Percentiles rank a stretch among this genome's conserved stretches.
Conservation (phyloP, 1,284 basidiomycete genomes). For the Caloboletus firmus region DNA sequence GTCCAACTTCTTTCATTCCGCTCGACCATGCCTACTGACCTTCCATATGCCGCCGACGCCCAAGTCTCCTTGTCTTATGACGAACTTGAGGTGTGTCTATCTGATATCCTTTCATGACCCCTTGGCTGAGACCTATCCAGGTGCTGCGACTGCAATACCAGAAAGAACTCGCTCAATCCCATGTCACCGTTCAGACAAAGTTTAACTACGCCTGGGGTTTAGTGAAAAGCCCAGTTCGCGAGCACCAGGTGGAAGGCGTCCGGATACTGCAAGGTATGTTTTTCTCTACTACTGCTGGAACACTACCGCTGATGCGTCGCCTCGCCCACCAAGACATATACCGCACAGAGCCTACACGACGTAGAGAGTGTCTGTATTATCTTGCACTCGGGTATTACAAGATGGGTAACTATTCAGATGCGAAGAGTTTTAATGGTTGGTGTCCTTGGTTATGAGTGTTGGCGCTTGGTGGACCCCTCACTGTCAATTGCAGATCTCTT, state of each 20-base stretch:
- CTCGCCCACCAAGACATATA: conserved; percentile 82
- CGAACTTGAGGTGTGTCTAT: conserved; percentile 73
- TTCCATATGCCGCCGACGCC: conserved; percentile 97
- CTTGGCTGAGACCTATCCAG: conserved; percentile 40
- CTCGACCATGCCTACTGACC: conserved; percentile 66
- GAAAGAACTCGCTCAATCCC: conserved; percentile 80
- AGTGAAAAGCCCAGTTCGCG: conserved; percentile 81
- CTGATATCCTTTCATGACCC: not conserved
- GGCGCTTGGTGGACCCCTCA: conserved; percentile 1
- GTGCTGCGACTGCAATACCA: conserved; percentile 86
- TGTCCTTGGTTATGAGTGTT: not conserved
- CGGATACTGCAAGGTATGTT: conserved; percentile 83
- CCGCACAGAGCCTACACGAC: conserved; percentile 80
- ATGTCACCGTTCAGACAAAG: conserved; percentile 93
- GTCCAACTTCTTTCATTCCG: conserved; percentile 1
- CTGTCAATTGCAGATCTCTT: conserved; percentile 63
- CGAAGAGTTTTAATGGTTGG: conserved; percentile 90
- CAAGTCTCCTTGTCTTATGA: conserved; percentile 86
- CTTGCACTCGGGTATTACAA: conserved; percentile 97
- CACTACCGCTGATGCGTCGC: conserved; percentile 2
- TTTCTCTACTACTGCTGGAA: not conserved
- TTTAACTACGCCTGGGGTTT: conserved; percentile 99
- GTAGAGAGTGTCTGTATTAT: conserved; percentile 97
- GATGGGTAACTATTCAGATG: conserved; percentile 94
- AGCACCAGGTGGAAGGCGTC: conserved; percentile 90